Conservation (phyloP, 306 rosid genomes). For the Ormosia semicastrata region DNA sequence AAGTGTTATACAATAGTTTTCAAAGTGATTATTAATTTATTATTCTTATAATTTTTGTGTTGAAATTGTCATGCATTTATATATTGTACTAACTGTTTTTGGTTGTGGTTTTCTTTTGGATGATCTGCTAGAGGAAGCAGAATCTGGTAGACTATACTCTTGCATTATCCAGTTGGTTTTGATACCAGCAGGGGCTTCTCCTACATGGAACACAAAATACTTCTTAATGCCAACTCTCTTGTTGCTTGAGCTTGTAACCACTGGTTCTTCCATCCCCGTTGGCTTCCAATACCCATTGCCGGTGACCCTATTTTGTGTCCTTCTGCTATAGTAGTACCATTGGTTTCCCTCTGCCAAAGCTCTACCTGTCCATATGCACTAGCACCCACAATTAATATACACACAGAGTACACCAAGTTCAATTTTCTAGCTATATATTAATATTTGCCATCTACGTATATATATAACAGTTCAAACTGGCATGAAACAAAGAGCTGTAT, state of each 20-base stretch:
- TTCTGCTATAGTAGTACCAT: constrained; percentile 89
- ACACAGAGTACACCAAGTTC: not conserved
- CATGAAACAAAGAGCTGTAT: not conserved
- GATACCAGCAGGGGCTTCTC: constrained; percentile 50
- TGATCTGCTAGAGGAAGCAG: constrained; percentile 41
- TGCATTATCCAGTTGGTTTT: constrained; percentile 89
- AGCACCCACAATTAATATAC: not conserved
- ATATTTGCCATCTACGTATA: not conserved
- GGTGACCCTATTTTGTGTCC: constrained; percentile 54
- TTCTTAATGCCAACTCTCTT: constrained; percentile 70
- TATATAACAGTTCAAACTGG: not conserved
- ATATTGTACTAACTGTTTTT: constrained; percentile 38
- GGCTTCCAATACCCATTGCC: constrained; percentile 82
- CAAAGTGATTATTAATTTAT: not conserved
- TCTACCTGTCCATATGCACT: constrained; percentile 46
- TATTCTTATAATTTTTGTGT: not conserved
- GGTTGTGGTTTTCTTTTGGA: constrained; percentile 54
- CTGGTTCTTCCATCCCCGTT: constrained; percentile 66
- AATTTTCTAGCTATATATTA: not conserved
- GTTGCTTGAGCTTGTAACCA: constrained; percentile 34
- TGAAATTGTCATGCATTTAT: not conserved
- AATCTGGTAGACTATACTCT: constrained; percentile 63
- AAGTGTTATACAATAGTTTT: not conserved
- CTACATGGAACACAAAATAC: constrained; percentile 50
- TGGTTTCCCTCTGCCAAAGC: constrained; percentile 78